These are phyloP conservation scores for Leccinum ponderosum DNA, from an alignment of 1,284 basidiomycete species.

Conservation along the genomic window DNA sequence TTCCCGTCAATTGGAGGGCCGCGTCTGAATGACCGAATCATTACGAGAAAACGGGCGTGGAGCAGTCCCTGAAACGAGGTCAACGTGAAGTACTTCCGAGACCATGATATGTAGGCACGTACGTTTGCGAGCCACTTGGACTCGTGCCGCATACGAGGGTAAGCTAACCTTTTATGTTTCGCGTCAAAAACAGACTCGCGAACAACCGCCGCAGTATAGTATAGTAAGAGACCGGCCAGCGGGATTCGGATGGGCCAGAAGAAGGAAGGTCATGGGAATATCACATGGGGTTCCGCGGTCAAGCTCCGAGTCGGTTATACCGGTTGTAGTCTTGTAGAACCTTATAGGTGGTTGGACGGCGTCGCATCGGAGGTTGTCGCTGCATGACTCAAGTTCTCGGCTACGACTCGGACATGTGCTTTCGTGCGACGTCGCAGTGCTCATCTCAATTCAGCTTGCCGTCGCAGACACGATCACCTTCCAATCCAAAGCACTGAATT, in stretches of 20 bases:
- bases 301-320: background rate
- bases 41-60: constrained; percentile 35
- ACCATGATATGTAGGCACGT: constrained; percentile 7
- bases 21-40: constrained; percentile 34
- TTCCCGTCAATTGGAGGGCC: constrained; percentile 36
- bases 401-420: background rate
- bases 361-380: background rate
- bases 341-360: background rate
- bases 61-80: constrained; percentile 34
- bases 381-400: background rate
- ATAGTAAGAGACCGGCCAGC: background rate
- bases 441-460: background rate
- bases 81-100: constrained; percentile 15
- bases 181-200: constrained; percentile 1
- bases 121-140: constrained; percentile 12
- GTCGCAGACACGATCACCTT: background rate
- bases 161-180: constrained; percentile 11
- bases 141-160: constrained; percentile 8
- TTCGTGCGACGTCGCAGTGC: background rate
- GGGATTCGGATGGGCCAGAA: constrained; percentile 1
- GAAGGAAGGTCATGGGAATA: constrained; percentile 8
- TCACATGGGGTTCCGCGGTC: background rate
- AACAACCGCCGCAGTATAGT: background rate
- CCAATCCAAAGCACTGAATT: background rate
- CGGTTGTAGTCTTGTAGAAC: background rate